Evolutionary conservation across 2,329 filamentous ascomycete genomes (phyloP), one percentile per base, ranked within the genome.

Genomic region (Hymenoscyphus fraxineus): DNA sequence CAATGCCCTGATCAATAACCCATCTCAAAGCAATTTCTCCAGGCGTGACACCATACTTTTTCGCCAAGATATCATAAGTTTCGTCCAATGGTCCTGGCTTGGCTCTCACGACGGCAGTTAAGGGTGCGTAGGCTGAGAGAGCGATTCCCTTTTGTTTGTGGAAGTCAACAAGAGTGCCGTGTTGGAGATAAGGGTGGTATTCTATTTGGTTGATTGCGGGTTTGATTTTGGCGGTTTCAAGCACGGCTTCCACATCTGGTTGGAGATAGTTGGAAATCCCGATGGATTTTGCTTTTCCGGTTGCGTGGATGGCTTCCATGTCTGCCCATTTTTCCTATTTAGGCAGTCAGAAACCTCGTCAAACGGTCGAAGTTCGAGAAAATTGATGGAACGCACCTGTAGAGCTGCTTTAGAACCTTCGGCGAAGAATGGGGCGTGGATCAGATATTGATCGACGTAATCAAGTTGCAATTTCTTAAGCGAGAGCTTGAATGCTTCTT

Each of bases 141-240:
- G 83, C 82, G 67, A 91, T 89, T 62, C 79, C 76, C 71, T 88
- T 78, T 71, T 82, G 76, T 69, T 80, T 80, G 75, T 83, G 83
- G 76, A 84, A 90, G 16, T 79, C 76, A 39, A 63, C 31, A 19
- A 65, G 61, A 64, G 81, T 79, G 6, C 80, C 80, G 74, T 89
- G 88, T 76, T 90, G 88, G 60, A 90, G 80, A 74, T 92, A 91
- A 0, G 91, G 90, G 77, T 95, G 89, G 73, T 85, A 88, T 79
- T 94, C 91, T 73, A 94, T 90, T 81, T 95, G 91, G 79, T 94
- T 93, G 67, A 90, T 83, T 6, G 85, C 87, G 0, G 91, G 91
- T 2, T 80, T 74, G 66, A 89, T 75, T 70, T 82, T 83, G 60
- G 87, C 87, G 5, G 86, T 85, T 73, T 82, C 75, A 1, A 88